Evolutionary conservation across 306 rosid species (phyloP).

Genomic region (Rosa multiflora): DNA sequence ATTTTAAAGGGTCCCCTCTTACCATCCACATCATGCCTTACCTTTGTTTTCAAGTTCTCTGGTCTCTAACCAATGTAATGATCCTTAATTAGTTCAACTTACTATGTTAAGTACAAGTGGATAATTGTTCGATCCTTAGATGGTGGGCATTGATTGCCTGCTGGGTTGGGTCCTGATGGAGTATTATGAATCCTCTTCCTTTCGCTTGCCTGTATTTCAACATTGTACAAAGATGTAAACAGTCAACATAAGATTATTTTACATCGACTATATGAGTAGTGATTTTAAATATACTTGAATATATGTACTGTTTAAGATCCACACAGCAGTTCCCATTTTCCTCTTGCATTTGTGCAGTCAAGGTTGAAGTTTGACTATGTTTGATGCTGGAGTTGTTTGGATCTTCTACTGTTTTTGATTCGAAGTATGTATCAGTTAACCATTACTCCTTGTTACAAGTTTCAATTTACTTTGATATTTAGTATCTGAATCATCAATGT

Average conservation of each 20-base stretch:
- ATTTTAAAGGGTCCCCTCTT: too few species aligned
- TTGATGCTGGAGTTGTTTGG: too few species aligned
- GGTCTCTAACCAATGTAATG: constrained; percentile 16
- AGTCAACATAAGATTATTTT: not conserved
- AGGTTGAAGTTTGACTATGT: too few species aligned
- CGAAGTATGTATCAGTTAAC: too few species aligned
- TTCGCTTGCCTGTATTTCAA: constrained; percentile 43
- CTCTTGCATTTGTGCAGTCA: too few species aligned
- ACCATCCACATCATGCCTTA: too few species aligned
- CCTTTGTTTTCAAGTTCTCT: not conserved
- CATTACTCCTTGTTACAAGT: too few species aligned
- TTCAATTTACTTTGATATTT: too few species aligned
- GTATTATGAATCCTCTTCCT: constrained; percentile 47
- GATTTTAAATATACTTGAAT: not conserved
- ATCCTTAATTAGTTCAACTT: constrained; percentile 26
- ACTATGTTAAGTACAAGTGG: constrained; percentile 16
- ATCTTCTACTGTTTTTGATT: too few species aligned
- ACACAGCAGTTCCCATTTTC: constrained; percentile 21
- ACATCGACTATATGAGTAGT: not conserved
- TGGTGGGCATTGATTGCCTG: constrained; percentile 73
- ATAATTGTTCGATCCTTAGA: constrained; percentile 39
- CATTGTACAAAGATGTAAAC: constrained; percentile 1
- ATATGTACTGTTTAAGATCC: not conserved
- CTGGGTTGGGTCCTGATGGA: constrained; percentile 84
- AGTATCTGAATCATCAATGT: too few species aligned